phyloP scores from a whole-genome alignment of 345 rosid genomes.

The Luvunga scandens region DNA sequence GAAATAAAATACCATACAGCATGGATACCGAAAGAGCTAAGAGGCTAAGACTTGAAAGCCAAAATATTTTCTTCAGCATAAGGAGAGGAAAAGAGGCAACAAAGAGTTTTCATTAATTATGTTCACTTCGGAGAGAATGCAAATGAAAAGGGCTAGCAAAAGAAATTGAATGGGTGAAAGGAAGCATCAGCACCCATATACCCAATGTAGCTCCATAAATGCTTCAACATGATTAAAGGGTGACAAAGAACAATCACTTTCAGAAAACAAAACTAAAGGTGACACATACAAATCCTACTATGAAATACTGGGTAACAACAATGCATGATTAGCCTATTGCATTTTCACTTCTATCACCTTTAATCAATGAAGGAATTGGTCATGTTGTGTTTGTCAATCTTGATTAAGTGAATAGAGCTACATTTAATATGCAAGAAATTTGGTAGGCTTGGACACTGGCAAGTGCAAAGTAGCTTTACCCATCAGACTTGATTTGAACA shows the following conservation, averaged over 20 bases:
- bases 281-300: not conserved
- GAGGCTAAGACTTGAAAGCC: not conserved
- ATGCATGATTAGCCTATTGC: not conserved
- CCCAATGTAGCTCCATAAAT: not conserved
- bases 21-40: not conserved
- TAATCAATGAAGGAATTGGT: not conserved
- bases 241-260: not conserved
- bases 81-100: not conserved
- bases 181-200: not conserved
- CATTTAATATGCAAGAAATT: not conserved
- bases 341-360: not conserved
- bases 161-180: not conserved
- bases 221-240: not conserved
- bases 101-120: not conserved
- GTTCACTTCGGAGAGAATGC: not conserved
- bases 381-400: not conserved
- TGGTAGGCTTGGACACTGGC: not conserved
- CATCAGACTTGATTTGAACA: not conserved
- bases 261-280: not conserved
- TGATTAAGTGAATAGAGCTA: not conserved
- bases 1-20: not conserved
- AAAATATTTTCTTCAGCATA: not conserved
- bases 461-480: not conserved
- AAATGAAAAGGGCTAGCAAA: too few species aligned
- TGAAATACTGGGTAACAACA: not conserved